These are phyloP conservation scores for Priceomyces fermenticarens DNA, from an alignment of 805 yeast species.

Conservation along the genomic window DNA sequence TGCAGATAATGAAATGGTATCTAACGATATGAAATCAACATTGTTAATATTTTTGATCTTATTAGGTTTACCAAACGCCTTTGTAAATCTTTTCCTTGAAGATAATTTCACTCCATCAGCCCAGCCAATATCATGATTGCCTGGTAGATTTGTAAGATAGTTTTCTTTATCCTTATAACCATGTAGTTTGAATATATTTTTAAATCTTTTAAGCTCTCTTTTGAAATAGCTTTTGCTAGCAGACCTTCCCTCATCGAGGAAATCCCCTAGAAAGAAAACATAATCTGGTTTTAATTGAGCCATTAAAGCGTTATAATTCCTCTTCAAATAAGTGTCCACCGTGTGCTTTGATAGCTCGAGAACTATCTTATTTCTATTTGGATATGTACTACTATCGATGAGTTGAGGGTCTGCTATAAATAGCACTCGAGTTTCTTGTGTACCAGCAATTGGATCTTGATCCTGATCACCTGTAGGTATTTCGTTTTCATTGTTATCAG, in stretches of 20 bases:
- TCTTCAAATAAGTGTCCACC: conserved; percentile 35
- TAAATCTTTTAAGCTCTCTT: conserved; percentile 28
- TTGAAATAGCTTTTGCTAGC: conserved; percentile 28
- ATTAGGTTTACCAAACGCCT: conserved; percentile 34
- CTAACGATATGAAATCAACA: conserved; percentile 50
- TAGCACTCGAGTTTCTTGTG: conserved; percentile 22
- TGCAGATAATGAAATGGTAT: conserved; percentile 77
- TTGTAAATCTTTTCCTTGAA: conserved; percentile 26
- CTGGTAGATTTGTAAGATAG: conserved; percentile 53
- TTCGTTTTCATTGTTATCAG: not conserved
- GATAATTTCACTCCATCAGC: conserved; percentile 59
- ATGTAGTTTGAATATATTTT: conserved; percentile 24
- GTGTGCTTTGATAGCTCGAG: conserved; percentile 38
- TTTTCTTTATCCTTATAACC: conserved; percentile 18
- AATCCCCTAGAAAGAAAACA: conserved; percentile 41
- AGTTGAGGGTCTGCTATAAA: conserved; percentile 45
- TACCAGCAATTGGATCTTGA: conserved; percentile 4
- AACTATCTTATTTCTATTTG: conserved; percentile 31
- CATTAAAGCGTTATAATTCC: conserved; percentile 34
- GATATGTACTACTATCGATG: conserved; percentile 43
- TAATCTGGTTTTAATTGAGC: conserved; percentile 31
- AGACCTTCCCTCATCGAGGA: conserved; percentile 40
- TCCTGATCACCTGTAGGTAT: conserved; percentile 4
- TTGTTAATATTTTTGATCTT: conserved; percentile 18
- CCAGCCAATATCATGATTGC: conserved; percentile 96